phyloP scores from a whole-genome alignment of 768 basidiomycete genomes.

The Multifurca ochricompacta region DNA sequence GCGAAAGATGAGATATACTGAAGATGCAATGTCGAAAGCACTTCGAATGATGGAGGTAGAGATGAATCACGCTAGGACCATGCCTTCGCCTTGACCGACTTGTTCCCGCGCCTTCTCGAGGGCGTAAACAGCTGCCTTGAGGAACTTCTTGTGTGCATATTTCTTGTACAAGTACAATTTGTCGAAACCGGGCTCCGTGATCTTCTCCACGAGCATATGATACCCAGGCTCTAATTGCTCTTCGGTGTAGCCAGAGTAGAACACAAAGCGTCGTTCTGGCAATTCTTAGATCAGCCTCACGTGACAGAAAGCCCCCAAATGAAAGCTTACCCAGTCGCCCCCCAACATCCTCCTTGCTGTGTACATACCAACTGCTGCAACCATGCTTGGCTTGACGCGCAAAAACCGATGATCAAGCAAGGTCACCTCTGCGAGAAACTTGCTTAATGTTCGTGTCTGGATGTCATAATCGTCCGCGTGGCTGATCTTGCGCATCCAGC shows the following conservation, averaged over 20 bases:
- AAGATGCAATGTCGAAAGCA: constrained; percentile 6
- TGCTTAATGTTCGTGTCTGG: constrained; percentile 93
- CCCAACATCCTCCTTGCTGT: constrained; percentile 89
- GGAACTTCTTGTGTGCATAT: constrained; percentile 96
- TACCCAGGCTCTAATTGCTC: constrained; percentile 80
- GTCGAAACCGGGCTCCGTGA: constrained; percentile 73
- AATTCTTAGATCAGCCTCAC: constrained; percentile 24
- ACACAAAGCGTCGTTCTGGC: constrained; percentile 87
- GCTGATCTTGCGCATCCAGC: constrained; percentile 97
- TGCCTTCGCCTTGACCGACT: constrained; percentile 17
- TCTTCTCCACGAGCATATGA: constrained; percentile 71
- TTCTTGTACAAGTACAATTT: constrained; percentile 88
- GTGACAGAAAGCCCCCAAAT: constrained; percentile 18
- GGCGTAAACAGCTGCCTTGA: constrained; percentile 79
- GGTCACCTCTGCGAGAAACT: constrained; percentile 95
- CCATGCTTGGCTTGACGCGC: constrained; percentile 84
- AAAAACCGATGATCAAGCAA: constrained; percentile 89
- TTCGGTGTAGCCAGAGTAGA: constrained; percentile 87
- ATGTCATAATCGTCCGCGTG: constrained; percentile 99
- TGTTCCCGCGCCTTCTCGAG: constrained; percentile 60
- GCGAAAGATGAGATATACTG: constrained; percentile 11
- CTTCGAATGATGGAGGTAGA: not conserved
- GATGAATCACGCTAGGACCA: constrained; percentile 18
- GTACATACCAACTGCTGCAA: constrained; percentile 98
- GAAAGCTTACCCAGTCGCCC: constrained; percentile 83